Evolutionary conservation across 306 rosid genomes (phyloP), one percentile per base, ranked within the genome.

Genomic region (Cucumis sativus): DNA sequence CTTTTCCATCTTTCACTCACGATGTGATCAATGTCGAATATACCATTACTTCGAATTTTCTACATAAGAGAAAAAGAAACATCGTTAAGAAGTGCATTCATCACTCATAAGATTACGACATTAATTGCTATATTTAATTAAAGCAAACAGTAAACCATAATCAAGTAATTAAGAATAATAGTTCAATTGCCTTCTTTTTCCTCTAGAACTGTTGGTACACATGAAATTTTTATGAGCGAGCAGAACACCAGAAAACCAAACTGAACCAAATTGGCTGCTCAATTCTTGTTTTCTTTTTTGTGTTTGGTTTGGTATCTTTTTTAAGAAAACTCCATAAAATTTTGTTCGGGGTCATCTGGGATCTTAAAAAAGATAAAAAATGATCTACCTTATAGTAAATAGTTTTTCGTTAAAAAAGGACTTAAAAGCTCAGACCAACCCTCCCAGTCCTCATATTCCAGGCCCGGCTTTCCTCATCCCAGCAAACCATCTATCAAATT

Each of bases 11-110:
- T 91, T 78, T 95, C 89, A 83, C 86, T 81, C 89, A 87, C 63
- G 41, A 77, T 77, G 56, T 69, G 77, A 86, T 95, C 93, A 70
- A 95, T 85, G 86, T 95, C 92, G 80, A 95, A 87, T 78, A 80
- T 84, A 59, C 85, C 84, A 62, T 81, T 47, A 59, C 75, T 84
- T 73, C 80, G 68, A 18, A 86, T 84, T 80, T 79, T 87, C 99
- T 92, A 70, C 84, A 88, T 51, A 40, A 76, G 55, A 69, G 40
- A 67, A 73, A 67, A 81, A 56, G 14, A 72, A 77, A 14, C 58
- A 60, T 40, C 18, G 23, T 40, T 14, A 20, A 28, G 23, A 60
- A 56, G 12, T 54, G 52, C 16, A 74, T 20, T 30, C 63, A 33
- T 28, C 63, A 30, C 47, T 37, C 47, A 56, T 41, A 56, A 56